phyloP scores from a whole-genome alignment of 371 early-diverging fungal species.

The Mortierella sp. region DNA sequence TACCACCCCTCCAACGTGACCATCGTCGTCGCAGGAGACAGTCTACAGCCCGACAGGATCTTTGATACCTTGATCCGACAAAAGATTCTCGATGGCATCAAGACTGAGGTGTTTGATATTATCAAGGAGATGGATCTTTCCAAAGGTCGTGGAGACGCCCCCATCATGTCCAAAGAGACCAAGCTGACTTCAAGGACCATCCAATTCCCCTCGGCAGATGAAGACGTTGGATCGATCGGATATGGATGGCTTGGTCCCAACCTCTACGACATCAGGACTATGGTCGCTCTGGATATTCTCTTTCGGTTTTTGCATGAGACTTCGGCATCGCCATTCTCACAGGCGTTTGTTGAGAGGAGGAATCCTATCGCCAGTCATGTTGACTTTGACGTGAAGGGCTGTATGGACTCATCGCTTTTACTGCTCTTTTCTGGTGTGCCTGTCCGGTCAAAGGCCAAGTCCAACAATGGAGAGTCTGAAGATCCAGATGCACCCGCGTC shows the following conservation, averaged over 20 bases:
- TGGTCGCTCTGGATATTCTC: conserved; percentile 72
- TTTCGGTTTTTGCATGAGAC: conserved; percentile 71
- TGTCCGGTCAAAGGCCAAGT: conserved; percentile 28
- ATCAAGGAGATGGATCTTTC: conserved; percentile 52
- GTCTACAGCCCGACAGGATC: conserved; percentile 58
- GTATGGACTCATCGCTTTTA: conserved; percentile 62
- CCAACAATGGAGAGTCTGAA: background rate
- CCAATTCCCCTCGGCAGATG: conserved; percentile 68
- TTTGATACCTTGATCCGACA: conserved; percentile 57
- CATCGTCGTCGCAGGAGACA: conserved; percentile 71
- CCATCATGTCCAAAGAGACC: conserved; percentile 51
- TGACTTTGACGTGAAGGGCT: conserved; percentile 67
- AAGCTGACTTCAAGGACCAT: conserved; percentile 57
- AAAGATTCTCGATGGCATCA: conserved; percentile 23
- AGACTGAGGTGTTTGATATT: conserved; percentile 24
- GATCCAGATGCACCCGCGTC: background rate
- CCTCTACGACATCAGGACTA: conserved; percentile 62
- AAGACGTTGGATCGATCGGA: conserved; percentile 70
- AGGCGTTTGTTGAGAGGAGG: conserved; percentile 70
- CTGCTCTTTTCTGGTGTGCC: conserved; percentile 76
- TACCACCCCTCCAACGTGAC: conserved; percentile 77
- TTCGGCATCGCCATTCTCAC: conserved; percentile 68
- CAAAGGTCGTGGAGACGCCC: conserved; percentile 54
- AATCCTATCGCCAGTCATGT: conserved; percentile 71
- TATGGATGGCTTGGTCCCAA: conserved; percentile 78